These are phyloP conservation scores for Prinsepia uniflora DNA, from an alignment of 306 rosid genomes.

Conservation along the genomic window DNA sequence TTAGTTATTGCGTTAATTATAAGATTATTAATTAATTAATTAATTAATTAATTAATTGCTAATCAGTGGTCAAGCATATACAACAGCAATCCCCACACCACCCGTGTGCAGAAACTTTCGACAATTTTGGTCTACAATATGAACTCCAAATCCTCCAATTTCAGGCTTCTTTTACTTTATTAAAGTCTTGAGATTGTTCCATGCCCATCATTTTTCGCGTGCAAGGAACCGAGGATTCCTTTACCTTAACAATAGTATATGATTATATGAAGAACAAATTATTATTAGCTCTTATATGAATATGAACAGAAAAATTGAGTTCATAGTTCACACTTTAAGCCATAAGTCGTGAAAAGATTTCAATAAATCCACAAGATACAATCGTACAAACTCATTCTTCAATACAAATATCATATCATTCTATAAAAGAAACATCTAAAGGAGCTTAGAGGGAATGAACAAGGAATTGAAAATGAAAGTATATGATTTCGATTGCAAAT, in stretches of 20 bases:
- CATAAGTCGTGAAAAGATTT: no score
- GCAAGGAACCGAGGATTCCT: background rate
- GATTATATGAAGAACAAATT: background rate
- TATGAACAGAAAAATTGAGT: background rate
- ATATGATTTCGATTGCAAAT: no score
- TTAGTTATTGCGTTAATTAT: background rate
- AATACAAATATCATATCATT: no score
- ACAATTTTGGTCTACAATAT: background rate
- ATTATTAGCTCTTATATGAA: no score
- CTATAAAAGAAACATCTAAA: no score
- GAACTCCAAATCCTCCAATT: background rate
- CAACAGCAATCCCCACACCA: slow-evolving; percentile 3
- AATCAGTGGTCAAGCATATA: slow-evolving; percentile 11
- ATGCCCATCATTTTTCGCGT: no score
- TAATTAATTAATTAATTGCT: background rate
- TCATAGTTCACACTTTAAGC: background rate
- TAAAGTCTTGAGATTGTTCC: background rate
- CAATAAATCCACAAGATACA: no score
- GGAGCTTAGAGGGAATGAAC: no score
- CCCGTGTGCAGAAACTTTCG: background rate
- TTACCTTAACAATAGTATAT: background rate
- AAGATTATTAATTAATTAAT: background rate
- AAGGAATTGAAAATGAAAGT: no score
- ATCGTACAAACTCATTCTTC: no score
- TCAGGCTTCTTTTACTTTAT: background rate